phyloP scores from a whole-genome alignment of 768 basidiomycete genomes.

The Lenzites betulinus region DNA sequence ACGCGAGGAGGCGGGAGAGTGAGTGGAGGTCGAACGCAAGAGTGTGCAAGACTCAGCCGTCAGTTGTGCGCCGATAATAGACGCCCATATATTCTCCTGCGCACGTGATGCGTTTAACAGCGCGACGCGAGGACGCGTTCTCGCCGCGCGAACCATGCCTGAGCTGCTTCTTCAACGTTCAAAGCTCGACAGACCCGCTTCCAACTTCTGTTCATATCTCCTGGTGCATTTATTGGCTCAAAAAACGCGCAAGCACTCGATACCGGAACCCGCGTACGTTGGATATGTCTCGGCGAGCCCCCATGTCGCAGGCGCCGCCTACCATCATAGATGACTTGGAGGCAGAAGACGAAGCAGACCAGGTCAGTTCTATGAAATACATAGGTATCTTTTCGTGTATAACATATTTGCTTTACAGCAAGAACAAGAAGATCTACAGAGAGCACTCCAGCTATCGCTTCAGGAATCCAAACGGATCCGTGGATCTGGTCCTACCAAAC shows the following conservation, averaged over 20 bases:
- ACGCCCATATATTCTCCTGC: not conserved
- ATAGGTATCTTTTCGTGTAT: not conserved
- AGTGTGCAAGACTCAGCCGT: not conserved
- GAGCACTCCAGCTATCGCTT: slow-evolving; percentile 2
- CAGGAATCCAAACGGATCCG: not conserved
- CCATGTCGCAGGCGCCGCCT: not conserved
- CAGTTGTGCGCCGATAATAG: not conserved
- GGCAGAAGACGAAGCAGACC: not conserved
- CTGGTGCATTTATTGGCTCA: too few relatives aligned
- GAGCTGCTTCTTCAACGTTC: not conserved
- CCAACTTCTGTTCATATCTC: not conserved
- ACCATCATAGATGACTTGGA: slow-evolving; percentile 2
- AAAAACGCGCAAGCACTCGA: too few relatives aligned
- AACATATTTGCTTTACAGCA: not conserved
- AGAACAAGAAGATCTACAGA: slow-evolving; percentile 5
- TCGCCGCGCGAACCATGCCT: not conserved
- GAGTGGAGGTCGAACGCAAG: not conserved
- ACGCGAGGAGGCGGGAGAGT: not conserved
- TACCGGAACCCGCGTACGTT: too few relatives aligned
- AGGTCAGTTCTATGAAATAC: not conserved
- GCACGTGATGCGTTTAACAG: slow-evolving; percentile 8
- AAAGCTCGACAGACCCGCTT: too few relatives aligned
- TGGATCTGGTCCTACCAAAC: not conserved
- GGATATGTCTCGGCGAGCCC: not conserved
- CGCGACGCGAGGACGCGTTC: slow-evolving; percentile 1